Evolutionary conservation across 1,284 basidiomycete genomes (phyloP).

Genomic region (Anthracocystis panici-leucophaei): DNA sequence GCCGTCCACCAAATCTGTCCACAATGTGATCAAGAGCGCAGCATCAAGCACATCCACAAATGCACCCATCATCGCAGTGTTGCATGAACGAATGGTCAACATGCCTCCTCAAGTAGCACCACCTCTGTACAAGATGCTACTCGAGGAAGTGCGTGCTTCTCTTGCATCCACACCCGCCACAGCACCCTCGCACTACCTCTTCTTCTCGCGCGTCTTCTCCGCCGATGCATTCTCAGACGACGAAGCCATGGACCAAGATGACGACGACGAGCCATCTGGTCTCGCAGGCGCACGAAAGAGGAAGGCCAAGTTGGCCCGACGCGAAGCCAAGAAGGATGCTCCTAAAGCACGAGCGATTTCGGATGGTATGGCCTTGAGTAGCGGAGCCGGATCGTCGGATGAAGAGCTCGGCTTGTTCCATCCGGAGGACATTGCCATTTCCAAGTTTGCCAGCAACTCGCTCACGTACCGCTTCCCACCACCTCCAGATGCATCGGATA

Average conservation of each 20-base stretch:
- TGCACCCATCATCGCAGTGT: slow-evolving; percentile 49
- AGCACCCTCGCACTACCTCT: slow-evolving; percentile 54
- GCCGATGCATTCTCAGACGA: slow-evolving; percentile 63
- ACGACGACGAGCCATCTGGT: slow-evolving; percentile 57
- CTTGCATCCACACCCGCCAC: slow-evolving; percentile 20
- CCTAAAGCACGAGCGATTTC: slow-evolving; percentile 37
- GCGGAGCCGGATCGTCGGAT: slow-evolving; percentile 20
- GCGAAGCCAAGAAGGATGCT: slow-evolving; percentile 49
- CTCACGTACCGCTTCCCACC: slow-evolving; percentile 66
- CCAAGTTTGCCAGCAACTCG: slow-evolving; percentile 53
- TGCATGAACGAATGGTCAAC: slow-evolving; percentile 69
- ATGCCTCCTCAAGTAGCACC: slow-evolving; percentile 62
- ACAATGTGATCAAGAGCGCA: slow-evolving; percentile 44
- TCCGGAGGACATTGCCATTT: slow-evolving; percentile 64
- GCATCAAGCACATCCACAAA: slow-evolving; percentile 36
- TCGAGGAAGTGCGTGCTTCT: slow-evolving; percentile 52
- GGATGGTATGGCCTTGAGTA: slow-evolving; percentile 34
- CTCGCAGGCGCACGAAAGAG: slow-evolving; percentile 58
- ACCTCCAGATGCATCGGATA: slow-evolving; percentile 60
- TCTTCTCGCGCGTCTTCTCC: slow-evolving; percentile 66
- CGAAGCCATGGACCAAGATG: slow-evolving; percentile 61
- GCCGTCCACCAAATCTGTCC: slow-evolving; percentile 41
- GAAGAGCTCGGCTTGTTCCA: slow-evolving; percentile 65
- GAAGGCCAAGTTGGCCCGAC: slow-evolving; percentile 44
- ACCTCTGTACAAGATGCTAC: slow-evolving; percentile 66